phyloP scores from a whole-genome alignment of 345 rosid species.

The Mangifera indica region DNA sequence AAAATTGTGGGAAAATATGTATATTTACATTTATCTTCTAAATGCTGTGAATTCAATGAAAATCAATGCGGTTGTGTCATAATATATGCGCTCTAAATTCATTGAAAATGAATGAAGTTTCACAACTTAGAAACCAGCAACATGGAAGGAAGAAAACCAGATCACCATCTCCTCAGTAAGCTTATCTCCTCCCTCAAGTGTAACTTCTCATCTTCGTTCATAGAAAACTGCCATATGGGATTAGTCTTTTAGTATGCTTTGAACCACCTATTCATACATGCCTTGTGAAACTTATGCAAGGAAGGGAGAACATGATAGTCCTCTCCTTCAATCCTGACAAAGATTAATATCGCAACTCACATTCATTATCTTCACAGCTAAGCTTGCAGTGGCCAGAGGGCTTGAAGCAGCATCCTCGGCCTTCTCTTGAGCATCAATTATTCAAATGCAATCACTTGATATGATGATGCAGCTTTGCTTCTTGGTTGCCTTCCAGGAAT shows the following conservation, averaged over 20 bases:
- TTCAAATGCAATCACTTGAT: background rate
- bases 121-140: constrained; percentile 36
- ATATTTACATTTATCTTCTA: too few species aligned
- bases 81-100: background rate
- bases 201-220: constrained; percentile 30
- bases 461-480: background rate
- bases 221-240: constrained; percentile 64
- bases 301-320: too few species aligned
- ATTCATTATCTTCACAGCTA: constrained; percentile 16
- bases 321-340: constrained; percentile 46
- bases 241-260: constrained; percentile 52
- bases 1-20: too few species aligned
- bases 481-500: too few species aligned
- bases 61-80: too few species aligned
- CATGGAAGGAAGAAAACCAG: constrained; percentile 61
- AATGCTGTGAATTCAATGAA: too few species aligned
- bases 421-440: constrained; percentile 5
- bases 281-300: too few species aligned
- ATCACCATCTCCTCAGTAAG: constrained; percentile 58
- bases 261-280: constrained; percentile 71
- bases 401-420: background rate
- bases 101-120: background rate
- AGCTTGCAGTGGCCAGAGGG: background rate
- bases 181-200: constrained; percentile 29
- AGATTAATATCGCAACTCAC: constrained; percentile 64